Percentiles rank a stretch among this genome's conserved stretches.
phyloP scores from a whole-genome alignment of 2,329 filamentous ascomycete species.

The Pseudopithomyces chartarum region DNA sequence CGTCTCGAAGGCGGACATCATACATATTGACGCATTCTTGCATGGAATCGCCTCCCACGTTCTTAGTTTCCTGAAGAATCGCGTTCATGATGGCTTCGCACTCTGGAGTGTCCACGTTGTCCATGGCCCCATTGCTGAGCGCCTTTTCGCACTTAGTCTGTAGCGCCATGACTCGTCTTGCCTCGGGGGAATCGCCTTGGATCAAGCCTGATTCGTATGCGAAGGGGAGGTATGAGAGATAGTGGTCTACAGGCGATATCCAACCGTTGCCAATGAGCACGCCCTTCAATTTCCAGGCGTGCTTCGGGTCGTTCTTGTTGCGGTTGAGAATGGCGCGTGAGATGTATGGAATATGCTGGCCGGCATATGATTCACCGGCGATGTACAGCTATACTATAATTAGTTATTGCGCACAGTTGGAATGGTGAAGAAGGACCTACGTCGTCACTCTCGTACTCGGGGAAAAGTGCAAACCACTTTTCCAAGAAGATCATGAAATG shows the following conservation, averaged over 20 bases:
- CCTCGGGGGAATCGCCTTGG: conserved; percentile 66
- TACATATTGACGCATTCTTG: conserved; percentile 91
- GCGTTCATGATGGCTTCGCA: conserved; percentile 81
- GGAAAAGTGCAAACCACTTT: conserved; percentile 89
- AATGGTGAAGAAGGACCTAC: conserved; percentile 59
- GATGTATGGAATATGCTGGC: conserved; percentile 96
- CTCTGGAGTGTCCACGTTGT: conserved; percentile 67
- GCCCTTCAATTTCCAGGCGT: conserved; percentile 78
- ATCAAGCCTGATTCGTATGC: conserved; percentile 79
- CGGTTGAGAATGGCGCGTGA: conserved; percentile 87
- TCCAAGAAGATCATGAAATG: conserved; percentile 90
- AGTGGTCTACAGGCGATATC: conserved; percentile 91
- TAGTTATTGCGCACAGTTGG: conserved; percentile 11
- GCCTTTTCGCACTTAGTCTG: conserved; percentile 69
- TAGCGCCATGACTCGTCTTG: conserved; percentile 69
- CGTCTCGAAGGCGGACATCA: conserved; percentile 84
- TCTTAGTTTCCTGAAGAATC: conserved; percentile 70
- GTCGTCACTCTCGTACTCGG: conserved; percentile 89
- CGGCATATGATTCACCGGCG: conserved; percentile 94
- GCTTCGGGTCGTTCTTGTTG: conserved; percentile 65
- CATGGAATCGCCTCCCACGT: conserved; percentile 57
- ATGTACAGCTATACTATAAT: conserved; percentile 74
- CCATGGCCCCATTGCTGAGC: conserved; percentile 62
- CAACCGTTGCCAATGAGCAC: conserved; percentile 96
- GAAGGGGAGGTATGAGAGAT: conserved; percentile 82